Base-by-base conservation (phyloP, 2,329 filamentous ascomycete species). In the Fusarium temperatum region DNA sequence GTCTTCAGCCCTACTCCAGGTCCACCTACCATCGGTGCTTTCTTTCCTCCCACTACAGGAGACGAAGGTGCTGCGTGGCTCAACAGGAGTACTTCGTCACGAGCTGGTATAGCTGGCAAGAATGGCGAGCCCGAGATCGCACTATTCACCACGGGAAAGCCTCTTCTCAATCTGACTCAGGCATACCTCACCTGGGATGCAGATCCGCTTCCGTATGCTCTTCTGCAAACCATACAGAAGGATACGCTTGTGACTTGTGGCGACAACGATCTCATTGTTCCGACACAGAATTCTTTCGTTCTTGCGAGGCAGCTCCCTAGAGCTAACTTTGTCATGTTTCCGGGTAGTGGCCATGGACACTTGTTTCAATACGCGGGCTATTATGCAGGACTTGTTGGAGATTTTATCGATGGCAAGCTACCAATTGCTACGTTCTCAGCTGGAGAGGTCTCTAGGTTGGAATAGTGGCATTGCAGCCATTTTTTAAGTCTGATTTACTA, bases 361-460 rank as follows among this genome's bases (percentile, higher is more conserved):
- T 20, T 55, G 20, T 55, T 55, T 14, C 53, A 55, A 2, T 55
- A 24, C 4, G 36, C 53, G 2, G 26, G 2, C 0, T 41, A 55
- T 8, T 55, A 55, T 11, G 26, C 36, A 20, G 12, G 26, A 5
- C 36, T 55, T 0, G 53, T 41, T 28, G 53, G 36, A 8, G 3
- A n/a, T 1, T 3, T 41, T 55, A 1, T 55, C 0, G 36, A 55
- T 8, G 53, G 36, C 0, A 0, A 14, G 2, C 53, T 55, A 2
- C 53, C 53, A 0, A 6, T 11, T 24, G 2, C 53, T 41, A 1
- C 3, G 0, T 55, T 55, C 26, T 55, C 53, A 8, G 53, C 26
- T 2, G 53, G 53, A 14, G 8, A 28, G 20, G 7, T 38, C 6
- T 1, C 32, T 2, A 14, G 4, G 0, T 14, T 35, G 17, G 10